Evolutionary conservation across 192 early-diverging fungal genomes (phyloP).

Genomic region (Coemansia furcata): DNA sequence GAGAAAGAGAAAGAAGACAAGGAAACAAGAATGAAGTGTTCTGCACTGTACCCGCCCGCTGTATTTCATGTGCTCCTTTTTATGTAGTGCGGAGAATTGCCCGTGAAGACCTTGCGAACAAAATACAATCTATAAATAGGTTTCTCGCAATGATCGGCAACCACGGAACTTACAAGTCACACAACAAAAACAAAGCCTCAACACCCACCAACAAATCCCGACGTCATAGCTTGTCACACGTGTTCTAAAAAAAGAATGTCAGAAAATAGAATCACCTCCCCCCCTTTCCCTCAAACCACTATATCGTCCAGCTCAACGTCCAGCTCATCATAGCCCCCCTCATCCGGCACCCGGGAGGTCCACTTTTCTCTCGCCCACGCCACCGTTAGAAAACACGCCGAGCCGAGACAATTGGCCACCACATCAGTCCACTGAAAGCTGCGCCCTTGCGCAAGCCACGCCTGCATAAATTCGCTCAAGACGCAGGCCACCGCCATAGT

Average conservation of each 20-base stretch:
- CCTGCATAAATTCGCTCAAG: slow-evolving; percentile 39
- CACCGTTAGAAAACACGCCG: slow-evolving; percentile 30
- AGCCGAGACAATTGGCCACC: slow-evolving; percentile 34
- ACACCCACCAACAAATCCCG: not conserved
- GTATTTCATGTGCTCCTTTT: not conserved
- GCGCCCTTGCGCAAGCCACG: slow-evolving; percentile 26
- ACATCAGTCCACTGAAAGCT: slow-evolving; percentile 42
- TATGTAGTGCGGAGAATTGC: not conserved
- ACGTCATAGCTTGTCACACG: not conserved
- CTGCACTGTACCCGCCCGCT: too few species aligned
- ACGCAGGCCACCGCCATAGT: slow-evolving; percentile 14
- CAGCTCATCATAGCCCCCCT: slow-evolving; percentile 24
- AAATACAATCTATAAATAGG: not conserved
- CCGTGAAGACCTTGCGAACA: not conserved
- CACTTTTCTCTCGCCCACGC: slow-evolving; percentile 43
- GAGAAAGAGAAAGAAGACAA: not conserved
- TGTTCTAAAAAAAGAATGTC: slow-evolving; percentile 3
- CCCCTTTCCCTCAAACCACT: slow-evolving; percentile 8
- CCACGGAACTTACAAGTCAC: not conserved
- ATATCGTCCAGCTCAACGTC: slow-evolving; percentile 51
- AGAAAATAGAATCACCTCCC: not conserved
- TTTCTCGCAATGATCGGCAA: not conserved
- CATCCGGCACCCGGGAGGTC: slow-evolving; percentile 17
- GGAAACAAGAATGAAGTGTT: too few species aligned
- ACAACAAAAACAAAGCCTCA: not conserved